phyloP scores from a whole-genome alignment of 345 rosid species.

The Eucalyptus cloeziana region DNA sequence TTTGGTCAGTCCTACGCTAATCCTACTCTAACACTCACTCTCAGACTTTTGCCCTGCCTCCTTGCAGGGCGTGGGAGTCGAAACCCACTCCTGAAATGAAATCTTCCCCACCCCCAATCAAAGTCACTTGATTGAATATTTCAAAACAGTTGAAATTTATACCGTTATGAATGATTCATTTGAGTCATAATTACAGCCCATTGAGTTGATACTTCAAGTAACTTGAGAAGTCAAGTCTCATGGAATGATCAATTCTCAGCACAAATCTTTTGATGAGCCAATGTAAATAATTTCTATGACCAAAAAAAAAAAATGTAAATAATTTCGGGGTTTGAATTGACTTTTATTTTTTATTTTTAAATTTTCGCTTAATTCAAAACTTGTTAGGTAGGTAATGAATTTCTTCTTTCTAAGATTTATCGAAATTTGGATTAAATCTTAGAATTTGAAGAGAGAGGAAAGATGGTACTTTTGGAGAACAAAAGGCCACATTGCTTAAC shows the following conservation, averaged over 20 bases:
- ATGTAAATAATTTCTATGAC: neutral
- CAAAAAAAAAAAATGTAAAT: too few relatives aligned
- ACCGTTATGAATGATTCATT: fast-evolving
- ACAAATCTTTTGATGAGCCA: neutral
- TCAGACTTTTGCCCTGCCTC: too few relatives aligned
- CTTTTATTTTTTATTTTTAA: fast-evolving
- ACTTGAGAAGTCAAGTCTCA: neutral
- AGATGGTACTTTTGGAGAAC: neutral
- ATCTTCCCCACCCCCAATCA: too few relatives aligned
- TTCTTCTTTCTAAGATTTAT: neutral
- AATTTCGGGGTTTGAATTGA: fast-evolving
- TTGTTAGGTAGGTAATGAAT: neutral
- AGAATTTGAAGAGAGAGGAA: neutral
- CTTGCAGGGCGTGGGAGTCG: too few relatives aligned
- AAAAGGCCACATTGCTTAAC: neutral
- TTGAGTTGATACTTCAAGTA: fast-evolving
- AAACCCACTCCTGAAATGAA: too few relatives aligned
- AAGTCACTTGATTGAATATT: neutral
- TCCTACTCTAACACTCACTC: too few relatives aligned
- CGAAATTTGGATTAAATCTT: neutral
- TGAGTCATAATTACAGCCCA: fast-evolving
- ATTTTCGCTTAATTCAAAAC: fast-evolving
- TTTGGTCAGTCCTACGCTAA: too few relatives aligned
- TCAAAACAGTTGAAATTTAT: neutral
- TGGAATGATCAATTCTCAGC: fast-evolving